A percentile compares a stretch with the other conserved stretches of the same genome.
These are phyloP conservation scores for Graphilbum fragrans DNA, from an alignment of 2,329 filamentous ascomycete genomes.

Conservation along the genomic window DNA sequence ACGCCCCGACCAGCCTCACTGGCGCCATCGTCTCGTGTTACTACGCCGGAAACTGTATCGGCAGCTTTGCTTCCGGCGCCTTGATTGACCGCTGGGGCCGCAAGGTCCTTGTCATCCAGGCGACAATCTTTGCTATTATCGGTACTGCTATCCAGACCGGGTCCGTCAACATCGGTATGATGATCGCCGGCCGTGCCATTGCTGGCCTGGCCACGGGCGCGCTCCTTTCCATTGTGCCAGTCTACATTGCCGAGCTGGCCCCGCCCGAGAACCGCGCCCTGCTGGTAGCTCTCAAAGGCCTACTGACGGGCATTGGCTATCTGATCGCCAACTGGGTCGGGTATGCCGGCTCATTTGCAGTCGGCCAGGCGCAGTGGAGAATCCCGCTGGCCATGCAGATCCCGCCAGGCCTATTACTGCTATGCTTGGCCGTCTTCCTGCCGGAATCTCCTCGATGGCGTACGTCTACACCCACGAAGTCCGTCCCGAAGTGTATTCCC, in stretches of 20 bases:
- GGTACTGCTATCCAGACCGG: conserved; percentile 12
- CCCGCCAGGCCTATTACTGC: conserved; percentile 12
- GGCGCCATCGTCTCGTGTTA: conserved; percentile 1
- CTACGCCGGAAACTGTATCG: background rate
- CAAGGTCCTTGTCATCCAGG: conserved; percentile 1
- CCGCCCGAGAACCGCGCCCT: conserved; percentile 15
- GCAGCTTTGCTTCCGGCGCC: background rate
- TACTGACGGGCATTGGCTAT: conserved; percentile 23
- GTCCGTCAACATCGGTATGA: conserved; percentile 11
- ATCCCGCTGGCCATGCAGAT: conserved; percentile 22
- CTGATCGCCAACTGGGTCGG: conserved; percentile 27
- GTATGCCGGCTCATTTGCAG: conserved; percentile 21
- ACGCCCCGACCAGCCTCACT: background rate
- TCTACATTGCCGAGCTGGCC: conserved; percentile 16
- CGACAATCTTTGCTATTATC: conserved; percentile 8
- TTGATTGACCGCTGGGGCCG: conserved; percentile 7
- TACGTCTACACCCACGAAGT: background rate
- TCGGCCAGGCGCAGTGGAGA: conserved; percentile 19
- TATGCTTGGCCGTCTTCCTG: conserved; percentile 12
- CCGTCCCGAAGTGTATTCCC: background rate
- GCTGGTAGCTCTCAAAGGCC: conserved; percentile 16
- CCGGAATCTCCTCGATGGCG: conserved; percentile 17
- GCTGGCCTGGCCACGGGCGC: conserved; percentile 14
- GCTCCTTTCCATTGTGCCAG: conserved; percentile 12
- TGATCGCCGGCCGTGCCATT: conserved; percentile 15